Evolutionary conservation across 2,329 filamentous ascomycete species (phyloP).

Genomic region (Colletotrichum sp.): DNA sequence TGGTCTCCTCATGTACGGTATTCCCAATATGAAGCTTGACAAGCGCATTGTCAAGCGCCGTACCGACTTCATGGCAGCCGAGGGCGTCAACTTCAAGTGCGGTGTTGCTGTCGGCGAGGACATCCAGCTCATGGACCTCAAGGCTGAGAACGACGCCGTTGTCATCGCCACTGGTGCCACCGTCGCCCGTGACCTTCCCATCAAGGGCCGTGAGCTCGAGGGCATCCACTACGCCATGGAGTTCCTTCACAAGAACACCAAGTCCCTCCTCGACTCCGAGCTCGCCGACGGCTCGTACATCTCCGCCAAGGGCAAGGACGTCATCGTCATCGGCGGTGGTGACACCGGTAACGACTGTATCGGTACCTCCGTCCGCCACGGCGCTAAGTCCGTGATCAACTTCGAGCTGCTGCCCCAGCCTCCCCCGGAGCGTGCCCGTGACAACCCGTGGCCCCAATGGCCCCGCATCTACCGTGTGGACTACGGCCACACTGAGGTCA

Average conservation of each 20-base stretch:
- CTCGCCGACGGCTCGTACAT: slow-evolving; percentile 86
- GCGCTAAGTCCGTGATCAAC: slow-evolving; percentile 94
- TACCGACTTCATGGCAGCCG: slow-evolving; percentile 91
- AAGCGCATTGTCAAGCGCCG: slow-evolving; percentile 96
- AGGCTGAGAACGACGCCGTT: slow-evolving; percentile 78
- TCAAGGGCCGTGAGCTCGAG: slow-evolving; percentile 84
- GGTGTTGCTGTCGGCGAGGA: slow-evolving; percentile 80
- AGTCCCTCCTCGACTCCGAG: slow-evolving; percentile 92
- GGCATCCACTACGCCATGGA: slow-evolving; percentile 98
- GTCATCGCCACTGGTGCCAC: slow-evolving; percentile 93
- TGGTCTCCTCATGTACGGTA: slow-evolving; percentile 96
- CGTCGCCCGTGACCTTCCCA: slow-evolving; percentile 89
- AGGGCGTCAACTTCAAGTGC: slow-evolving; percentile 84
- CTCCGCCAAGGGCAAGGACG: slow-evolving; percentile 93
- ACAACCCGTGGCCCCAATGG: slow-evolving; percentile 99
- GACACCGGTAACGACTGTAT: slow-evolving; percentile 99
- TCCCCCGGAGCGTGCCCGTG: slow-evolving; percentile 84
- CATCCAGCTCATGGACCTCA: slow-evolving; percentile 72
- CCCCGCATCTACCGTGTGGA: slow-evolving; percentile 98
- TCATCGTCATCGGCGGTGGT: slow-evolving; percentile 96
- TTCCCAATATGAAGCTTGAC: slow-evolving; percentile 99
- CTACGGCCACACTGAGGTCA: slow-evolving; percentile 95
- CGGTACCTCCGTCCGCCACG: slow-evolving; percentile 93
- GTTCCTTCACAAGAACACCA: slow-evolving; percentile 97
- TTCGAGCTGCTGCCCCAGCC: slow-evolving; percentile 95